These are phyloP conservation scores for Fusarium sp. DNA, from an alignment of 2,329 filamentous ascomycete genomes.

Conservation along the genomic window DNA sequence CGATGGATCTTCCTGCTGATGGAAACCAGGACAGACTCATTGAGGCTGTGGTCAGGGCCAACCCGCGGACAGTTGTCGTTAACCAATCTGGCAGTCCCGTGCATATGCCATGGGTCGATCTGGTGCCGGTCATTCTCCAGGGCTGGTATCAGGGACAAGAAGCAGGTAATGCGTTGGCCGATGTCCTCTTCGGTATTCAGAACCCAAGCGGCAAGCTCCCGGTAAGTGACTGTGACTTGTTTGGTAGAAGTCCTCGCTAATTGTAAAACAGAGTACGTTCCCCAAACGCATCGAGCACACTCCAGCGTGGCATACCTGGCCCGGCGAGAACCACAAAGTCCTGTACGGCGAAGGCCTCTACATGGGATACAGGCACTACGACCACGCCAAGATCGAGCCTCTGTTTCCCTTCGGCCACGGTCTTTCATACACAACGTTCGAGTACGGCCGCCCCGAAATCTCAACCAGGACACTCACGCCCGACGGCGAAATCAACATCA, in stretches of 20 bases:
- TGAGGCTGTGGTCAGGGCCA: conserved; percentile 71
- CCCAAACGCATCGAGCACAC: conserved; percentile 74
- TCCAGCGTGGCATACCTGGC: conserved; percentile 80
- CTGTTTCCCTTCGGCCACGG: conserved; percentile 82
- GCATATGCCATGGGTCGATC: conserved; percentile 77
- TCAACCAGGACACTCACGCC: conserved; percentile 57
- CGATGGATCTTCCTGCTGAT: conserved; percentile 75
- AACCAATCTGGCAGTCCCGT: conserved; percentile 58
- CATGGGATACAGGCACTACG: conserved; percentile 80
- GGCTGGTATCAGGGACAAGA: conserved; percentile 69
- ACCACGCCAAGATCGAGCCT: conserved; percentile 69
- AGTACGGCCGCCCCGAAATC: conserved; percentile 70
- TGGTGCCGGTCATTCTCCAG: conserved; percentile 76
- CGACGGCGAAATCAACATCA: conserved; percentile 58
- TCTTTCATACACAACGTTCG: conserved; percentile 78
- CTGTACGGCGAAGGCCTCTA: conserved; percentile 80
- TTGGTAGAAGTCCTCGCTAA: not conserved
- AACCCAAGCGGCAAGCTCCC: conserved; percentile 78
- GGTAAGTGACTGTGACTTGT: conserved; percentile 52
- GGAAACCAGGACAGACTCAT: conserved; percentile 70
- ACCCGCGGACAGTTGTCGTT: conserved; percentile 75
- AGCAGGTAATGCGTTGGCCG: conserved; percentile 75
- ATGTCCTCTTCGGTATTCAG: conserved; percentile 76
- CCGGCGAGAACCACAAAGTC: conserved; percentile 75
- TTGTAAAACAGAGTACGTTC: conserved; percentile 68